Percentiles rank a stretch among this genome's conserved stretches.
Conservation (phyloP, 2,329 filamentous ascomycete genomes). For the Paecilomyces fulvus region DNA sequence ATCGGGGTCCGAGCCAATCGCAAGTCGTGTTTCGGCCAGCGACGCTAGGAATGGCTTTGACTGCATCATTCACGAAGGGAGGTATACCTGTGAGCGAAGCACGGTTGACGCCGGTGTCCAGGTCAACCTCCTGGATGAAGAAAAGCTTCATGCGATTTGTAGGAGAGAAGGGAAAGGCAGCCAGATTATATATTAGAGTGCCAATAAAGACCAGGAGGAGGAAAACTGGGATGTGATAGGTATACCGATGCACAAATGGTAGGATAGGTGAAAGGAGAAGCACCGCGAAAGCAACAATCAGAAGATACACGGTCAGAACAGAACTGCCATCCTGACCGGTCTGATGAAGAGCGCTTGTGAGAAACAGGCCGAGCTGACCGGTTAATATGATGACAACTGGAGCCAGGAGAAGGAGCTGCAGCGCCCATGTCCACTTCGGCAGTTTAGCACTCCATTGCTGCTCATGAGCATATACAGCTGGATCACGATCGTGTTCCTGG, state of each 20-base stretch:
- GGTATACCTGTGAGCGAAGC: constrained; percentile 63
- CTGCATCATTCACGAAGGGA: constrained; percentile 58
- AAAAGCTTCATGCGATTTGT: constrained; percentile 75
- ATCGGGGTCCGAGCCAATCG: constrained; percentile 31
- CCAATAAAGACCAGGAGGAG: constrained; percentile 63
- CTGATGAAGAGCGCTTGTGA: constrained; percentile 66
- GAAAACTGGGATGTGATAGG: constrained; percentile 71
- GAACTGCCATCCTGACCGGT: constrained; percentile 77
- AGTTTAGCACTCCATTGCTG: constrained; percentile 77
- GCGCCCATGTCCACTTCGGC: constrained; percentile 76
- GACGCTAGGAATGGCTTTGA: constrained; percentile 62
- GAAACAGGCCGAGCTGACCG: constrained; percentile 65
- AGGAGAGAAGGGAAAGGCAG: constrained; percentile 79
- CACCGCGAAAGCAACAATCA: constrained; percentile 59
- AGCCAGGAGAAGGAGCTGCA: constrained; percentile 74
- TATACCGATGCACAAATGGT: constrained; percentile 81
- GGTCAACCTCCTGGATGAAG: constrained; percentile 73
- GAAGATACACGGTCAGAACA: constrained; percentile 61
- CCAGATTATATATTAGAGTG: constrained; percentile 76
- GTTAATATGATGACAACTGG: constrained; percentile 70
- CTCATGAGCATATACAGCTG: constrained; percentile 56
- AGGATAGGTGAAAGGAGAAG: constrained; percentile 66
- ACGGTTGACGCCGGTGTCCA: constrained; percentile 61
- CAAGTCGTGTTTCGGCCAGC: constrained; percentile 54
- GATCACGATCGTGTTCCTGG: constrained; percentile 18